Evolutionary conservation across 805 yeast genomes (phyloP).

Genomic region (Candida rishiriensis): DNA sequence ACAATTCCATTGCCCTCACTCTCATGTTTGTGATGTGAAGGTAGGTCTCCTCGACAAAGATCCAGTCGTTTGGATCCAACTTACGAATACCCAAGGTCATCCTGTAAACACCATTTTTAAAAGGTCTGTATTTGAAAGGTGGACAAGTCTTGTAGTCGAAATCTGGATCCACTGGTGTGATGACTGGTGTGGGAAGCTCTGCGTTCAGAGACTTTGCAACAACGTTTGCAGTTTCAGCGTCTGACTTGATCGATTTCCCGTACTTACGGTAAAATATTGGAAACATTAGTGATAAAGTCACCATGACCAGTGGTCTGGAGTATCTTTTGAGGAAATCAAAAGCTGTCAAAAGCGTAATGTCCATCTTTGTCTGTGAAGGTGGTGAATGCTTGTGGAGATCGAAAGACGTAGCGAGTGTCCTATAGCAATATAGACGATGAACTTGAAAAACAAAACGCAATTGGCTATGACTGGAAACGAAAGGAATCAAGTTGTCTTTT

Average conservation of each 20-base stretch:
- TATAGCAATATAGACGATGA: too few relatives aligned
- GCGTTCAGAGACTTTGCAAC: neutral
- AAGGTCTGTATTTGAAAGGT: conserved; percentile 44
- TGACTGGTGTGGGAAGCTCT: conserved; percentile 14
- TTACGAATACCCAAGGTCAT: conserved; percentile 60
- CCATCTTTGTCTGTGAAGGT: too few relatives aligned
- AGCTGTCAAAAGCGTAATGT: neutral
- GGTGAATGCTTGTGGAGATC: too few relatives aligned
- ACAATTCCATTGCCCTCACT: conserved; percentile 28
- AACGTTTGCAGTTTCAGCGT: neutral
- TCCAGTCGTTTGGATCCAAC: conserved; percentile 48
- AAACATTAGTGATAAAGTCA: conserved; percentile 5
- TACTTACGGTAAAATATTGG: conserved; percentile 5
- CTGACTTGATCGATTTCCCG: conserved; percentile 2
- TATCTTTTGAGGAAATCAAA: conserved; percentile 1
- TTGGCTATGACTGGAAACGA: too few relatives aligned
- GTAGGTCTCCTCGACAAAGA: conserved; percentile 60
- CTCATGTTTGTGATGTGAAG: conserved; percentile 38
- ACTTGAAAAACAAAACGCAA: too few relatives aligned
- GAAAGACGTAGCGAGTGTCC: too few relatives aligned
- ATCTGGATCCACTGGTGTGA: conserved; percentile 30
- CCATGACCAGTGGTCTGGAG: conserved; percentile 5
- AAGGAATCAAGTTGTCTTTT: too few relatives aligned
- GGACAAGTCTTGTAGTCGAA: conserved; percentile 41
- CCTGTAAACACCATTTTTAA: conserved; percentile 46